phyloP scores from a whole-genome alignment of 2,329 filamentous ascomycete genomes.

The Berkeleyomyces basicola region DNA sequence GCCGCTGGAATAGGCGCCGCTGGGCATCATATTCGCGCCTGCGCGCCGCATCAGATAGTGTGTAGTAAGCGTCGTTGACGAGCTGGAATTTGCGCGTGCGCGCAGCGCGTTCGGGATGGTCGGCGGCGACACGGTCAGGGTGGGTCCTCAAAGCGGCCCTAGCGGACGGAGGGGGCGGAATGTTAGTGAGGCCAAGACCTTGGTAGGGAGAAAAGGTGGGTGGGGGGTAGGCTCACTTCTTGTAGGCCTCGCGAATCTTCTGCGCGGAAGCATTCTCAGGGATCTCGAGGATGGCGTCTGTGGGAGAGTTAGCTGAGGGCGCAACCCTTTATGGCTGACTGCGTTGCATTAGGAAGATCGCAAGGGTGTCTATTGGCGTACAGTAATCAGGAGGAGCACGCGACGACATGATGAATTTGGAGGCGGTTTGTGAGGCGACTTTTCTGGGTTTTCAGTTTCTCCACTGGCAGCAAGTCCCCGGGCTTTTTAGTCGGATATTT shows the following conservation, averaged over 20 bases:
- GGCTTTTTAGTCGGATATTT: not conserved
- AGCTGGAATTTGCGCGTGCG: constrained; percentile 83
- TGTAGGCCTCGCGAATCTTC: constrained; percentile 89
- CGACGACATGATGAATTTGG: constrained; percentile 1
- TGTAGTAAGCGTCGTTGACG: constrained; percentile 88
- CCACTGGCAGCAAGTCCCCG: not conserved
- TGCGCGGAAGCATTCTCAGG: constrained; percentile 57
- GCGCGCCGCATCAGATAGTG: constrained; percentile 61
- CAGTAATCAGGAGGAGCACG: constrained; percentile 12
- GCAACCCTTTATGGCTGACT: too few relatives aligned
- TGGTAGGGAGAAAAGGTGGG: not conserved
- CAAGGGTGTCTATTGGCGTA: not conserved
- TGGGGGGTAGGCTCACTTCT: constrained; percentile 39
- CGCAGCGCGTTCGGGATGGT: constrained; percentile 64
- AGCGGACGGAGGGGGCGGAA: constrained; percentile 5
- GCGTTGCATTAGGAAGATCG: not conserved
- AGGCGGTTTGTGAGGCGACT: not conserved
- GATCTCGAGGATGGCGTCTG: constrained; percentile 61
- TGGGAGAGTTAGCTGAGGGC: not conserved
- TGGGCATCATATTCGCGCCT: constrained; percentile 74
- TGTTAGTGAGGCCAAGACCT: not conserved
- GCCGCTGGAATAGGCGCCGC: constrained; percentile 21
- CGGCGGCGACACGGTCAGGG: constrained; percentile 71
- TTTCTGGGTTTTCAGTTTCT: not conserved
- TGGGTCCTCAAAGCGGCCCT: constrained; percentile 84